These are phyloP conservation scores for Scutellaria galericulata DNA, from an alignment of 257 asterid genomes.

Conservation along the genomic window DNA sequence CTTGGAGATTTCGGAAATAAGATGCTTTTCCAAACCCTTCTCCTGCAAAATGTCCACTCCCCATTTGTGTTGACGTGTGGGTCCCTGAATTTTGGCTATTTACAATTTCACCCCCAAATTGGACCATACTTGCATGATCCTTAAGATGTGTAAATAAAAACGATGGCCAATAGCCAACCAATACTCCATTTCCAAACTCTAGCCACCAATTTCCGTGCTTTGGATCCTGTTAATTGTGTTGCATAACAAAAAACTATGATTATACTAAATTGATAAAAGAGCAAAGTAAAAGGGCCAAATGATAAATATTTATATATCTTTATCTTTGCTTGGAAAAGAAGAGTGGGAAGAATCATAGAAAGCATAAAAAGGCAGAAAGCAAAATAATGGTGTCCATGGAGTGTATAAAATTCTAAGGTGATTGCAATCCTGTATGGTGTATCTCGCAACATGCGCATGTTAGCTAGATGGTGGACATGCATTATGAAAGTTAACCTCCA, in stretches of 20 bases:
- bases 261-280: conserved; percentile 4
- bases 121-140: conserved; percentile 61
- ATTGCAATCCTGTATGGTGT: conserved; percentile 30
- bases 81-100: conserved; percentile 43
- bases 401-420: conserved; percentile 32
- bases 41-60: conserved; percentile 67
- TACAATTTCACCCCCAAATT: conserved; percentile 60
- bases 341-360: conserved; percentile 57
- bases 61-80: conserved; percentile 64
- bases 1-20: conserved; percentile 56
- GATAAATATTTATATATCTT: conserved; percentile 33
- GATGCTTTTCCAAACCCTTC: conserved; percentile 68
- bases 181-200: conserved; percentile 56
- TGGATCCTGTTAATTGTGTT: conserved; percentile 48
- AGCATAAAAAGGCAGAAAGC: conserved; percentile 50
- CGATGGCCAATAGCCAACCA: conserved; percentile 71
- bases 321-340: conserved; percentile 56
- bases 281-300: conserved; percentile 31
- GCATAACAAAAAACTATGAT: not conserved
- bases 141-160: conserved; percentile 54
- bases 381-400: conserved; percentile 52
- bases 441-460: conserved; percentile 45
- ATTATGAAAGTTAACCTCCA: conserved; percentile 41
- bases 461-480: conserved; percentile 39
- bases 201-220: conserved; percentile 76